Evolutionary conservation across 2,329 filamentous ascomycete species (phyloP).

Genomic region (Nannizziopsis barbatae): DNA sequence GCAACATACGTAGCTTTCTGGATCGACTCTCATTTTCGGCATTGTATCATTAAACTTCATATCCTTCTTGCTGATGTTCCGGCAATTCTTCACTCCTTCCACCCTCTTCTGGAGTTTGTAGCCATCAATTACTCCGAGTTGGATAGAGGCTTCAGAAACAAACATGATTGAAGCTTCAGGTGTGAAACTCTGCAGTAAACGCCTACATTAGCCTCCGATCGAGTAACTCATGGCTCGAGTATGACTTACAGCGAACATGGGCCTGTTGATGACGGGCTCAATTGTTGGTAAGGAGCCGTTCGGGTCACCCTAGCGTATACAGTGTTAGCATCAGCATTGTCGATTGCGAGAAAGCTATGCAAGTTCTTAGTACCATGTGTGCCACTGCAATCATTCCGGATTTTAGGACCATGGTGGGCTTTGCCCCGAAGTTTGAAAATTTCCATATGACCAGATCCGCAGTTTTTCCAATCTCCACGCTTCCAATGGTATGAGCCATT

Average conservation of each 20-base stretch:
- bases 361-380: slow-evolving; percentile 56
- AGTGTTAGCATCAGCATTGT: neutral
- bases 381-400: slow-evolving; percentile 73
- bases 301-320: slow-evolving; percentile 52
- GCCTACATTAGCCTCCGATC: neutral
- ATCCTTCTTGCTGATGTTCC: slow-evolving; percentile 65
- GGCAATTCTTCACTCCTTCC: slow-evolving; percentile 66
- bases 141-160: slow-evolving; percentile 63
- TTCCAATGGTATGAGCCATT: slow-evolving; percentile 76
- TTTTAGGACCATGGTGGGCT: slow-evolving; percentile 73
- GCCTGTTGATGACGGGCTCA: slow-evolving; percentile 69
- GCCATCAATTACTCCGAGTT: slow-evolving; percentile 52
- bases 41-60: slow-evolving; percentile 81
- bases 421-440: slow-evolving; percentile 73
- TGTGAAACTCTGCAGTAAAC: slow-evolving; percentile 36
- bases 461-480: slow-evolving; percentile 76
- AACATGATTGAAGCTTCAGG: slow-evolving; percentile 68
- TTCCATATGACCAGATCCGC: slow-evolving; percentile 86
- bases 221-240: neutral
- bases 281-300: slow-evolving; percentile 81
- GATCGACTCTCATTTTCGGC: slow-evolving; percentile 84
- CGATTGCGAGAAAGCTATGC: neutral
- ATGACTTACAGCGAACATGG: slow-evolving; percentile 60
- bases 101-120: slow-evolving; percentile 72
- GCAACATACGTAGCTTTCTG: slow-evolving; percentile 61